Conservation (phyloP, 305 asterid genomes). For the Lippia alba region DNA sequence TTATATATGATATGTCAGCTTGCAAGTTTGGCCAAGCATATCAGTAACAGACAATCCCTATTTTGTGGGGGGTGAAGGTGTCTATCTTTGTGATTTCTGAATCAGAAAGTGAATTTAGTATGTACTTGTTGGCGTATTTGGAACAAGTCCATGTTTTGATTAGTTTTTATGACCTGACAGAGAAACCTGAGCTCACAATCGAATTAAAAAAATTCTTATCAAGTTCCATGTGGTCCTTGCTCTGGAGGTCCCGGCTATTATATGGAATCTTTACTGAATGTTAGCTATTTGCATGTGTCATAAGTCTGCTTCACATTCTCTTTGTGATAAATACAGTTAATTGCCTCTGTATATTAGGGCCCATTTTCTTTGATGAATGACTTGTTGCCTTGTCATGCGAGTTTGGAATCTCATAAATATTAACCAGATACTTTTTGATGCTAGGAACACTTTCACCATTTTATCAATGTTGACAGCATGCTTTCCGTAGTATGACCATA, state of each 20-base stretch:
- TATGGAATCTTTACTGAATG: constrained; percentile 10
- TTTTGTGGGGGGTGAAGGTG: background rate
- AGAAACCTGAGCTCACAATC: background rate
- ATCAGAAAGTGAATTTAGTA: constrained; percentile 10
- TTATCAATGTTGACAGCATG: constrained; percentile 19
- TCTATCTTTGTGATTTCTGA: constrained; percentile 23
- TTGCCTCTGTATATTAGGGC: constrained; percentile 20
- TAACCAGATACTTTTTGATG: constrained; percentile 26
- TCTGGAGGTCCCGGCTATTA: background rate
- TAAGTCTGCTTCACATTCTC: constrained; percentile 5
- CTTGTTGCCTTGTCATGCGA: constrained; percentile 17
- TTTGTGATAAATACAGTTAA: background rate
- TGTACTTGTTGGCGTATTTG: constrained; percentile 18
- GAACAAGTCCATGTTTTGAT: constrained; percentile 5
- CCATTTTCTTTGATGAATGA: constrained; percentile 15
- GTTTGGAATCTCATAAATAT: constrained; percentile 7
- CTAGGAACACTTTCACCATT: constrained; percentile 23
- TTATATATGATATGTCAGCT: constrained; percentile 14
- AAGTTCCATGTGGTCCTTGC: constrained; percentile 18
- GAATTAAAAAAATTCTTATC: constrained; percentile 16
- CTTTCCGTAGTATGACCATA: constrained; percentile 22
- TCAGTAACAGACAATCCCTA: background rate
- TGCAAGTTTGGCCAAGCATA: constrained; percentile 15
- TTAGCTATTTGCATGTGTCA: constrained; percentile 20
- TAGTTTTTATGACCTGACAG: constrained; percentile 7